Evolutionary conservation across 2,329 filamentous ascomycete species (phyloP), one percentile per base, ranked within the genome.

Genomic region (Pseudocercospora musae): DNA sequence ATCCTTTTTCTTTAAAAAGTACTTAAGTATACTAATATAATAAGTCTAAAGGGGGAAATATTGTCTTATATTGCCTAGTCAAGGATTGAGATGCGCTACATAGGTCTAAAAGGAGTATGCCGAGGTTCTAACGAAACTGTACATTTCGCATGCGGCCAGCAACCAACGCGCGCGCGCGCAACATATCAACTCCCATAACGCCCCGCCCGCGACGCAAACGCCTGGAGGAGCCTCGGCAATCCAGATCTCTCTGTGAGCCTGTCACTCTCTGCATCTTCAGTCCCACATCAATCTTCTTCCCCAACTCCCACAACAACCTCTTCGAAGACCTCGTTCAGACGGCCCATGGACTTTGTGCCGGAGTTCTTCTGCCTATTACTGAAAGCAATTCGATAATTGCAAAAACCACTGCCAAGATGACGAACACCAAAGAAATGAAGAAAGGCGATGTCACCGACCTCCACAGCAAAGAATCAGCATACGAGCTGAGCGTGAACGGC

Each of bases 401-500:
- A 15, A 20, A 25, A 46, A 31, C 29, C 10, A 21, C 11, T n/a
- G n/a, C n/a, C 29, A 63, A 20, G 18, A 67, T 67, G 66, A 64
- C 66, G 23, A 48, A 37, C 52, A 58, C 48, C 48, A 64, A 67
- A 37, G 60, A 57, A 27, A 40, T 53, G 8, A 50, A 54, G 18
- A 64, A 64, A 44, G 64, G 57, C 60, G 59, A 57, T 13, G 49
- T 57, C 59, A 59, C 48, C 21, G 52, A 59, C 27, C 60, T 62
- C 4, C 62, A 60, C 53, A 61, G 59, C 57, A 67, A 52, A 18
- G 56, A 63, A 27, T 69, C 67, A 33, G 67, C 62, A 29, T 69
- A 66, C 48, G 58, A 65, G 27, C 63, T 69, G 15, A 62, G 48
- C 50, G 48, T 69, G 56, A 73, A 73, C 37, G 74, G 78, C 65